Evolutionary conservation across 768 basidiomycete species (phyloP).

Genomic region (Suillus cothurnatus): DNA sequence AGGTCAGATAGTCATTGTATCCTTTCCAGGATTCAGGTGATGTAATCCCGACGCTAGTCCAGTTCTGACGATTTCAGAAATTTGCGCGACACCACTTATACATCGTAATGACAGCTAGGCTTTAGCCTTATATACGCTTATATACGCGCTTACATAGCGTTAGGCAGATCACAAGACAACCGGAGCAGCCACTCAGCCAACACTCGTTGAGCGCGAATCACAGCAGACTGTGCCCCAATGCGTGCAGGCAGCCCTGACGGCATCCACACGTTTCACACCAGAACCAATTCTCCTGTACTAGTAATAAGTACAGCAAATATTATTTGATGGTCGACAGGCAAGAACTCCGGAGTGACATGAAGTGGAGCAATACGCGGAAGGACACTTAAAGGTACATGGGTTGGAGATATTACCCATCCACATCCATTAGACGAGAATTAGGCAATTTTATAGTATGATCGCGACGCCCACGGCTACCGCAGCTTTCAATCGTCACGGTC

Average conservation of each 20-base stretch:
- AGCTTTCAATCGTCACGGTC: not conserved
- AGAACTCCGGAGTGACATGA: not conserved
- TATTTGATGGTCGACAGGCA: not conserved
- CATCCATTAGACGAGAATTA: not conserved
- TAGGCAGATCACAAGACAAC: not conserved
- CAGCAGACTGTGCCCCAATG: not conserved
- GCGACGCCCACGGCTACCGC: not conserved
- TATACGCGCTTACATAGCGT: too few species aligned
- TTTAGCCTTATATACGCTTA: constrained; percentile 1
- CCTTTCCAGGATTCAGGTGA: constrained; percentile 2
- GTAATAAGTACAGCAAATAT: not conserved
- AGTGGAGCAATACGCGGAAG: too few species aligned
- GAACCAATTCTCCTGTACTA: not conserved
- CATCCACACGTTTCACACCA: not conserved
- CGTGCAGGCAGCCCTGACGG: not conserved
- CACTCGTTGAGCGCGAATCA: not conserved
- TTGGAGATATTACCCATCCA: not conserved
- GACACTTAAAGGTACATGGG: not conserved
- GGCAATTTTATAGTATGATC: not conserved
- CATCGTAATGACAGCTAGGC: not conserved
- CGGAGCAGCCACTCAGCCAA: not conserved
- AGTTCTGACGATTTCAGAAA: not conserved
- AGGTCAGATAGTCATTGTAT: not conserved
- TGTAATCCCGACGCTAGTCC: constrained; percentile 5
- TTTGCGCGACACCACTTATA: not conserved